phyloP scores from a whole-genome alignment of 139 green algal species.

The Tetraselmis chui region DNA sequence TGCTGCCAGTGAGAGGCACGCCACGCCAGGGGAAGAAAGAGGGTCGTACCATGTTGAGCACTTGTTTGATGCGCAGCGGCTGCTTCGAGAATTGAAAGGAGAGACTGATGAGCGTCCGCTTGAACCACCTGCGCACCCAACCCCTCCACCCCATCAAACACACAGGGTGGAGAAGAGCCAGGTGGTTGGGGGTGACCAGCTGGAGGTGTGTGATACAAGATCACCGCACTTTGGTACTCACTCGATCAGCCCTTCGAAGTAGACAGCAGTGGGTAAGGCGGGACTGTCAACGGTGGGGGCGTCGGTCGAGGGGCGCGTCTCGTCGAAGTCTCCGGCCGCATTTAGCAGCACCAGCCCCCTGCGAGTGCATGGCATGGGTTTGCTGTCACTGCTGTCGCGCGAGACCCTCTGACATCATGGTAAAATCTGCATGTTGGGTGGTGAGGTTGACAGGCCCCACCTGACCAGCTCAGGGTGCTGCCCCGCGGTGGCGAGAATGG shows the following conservation, averaged over 20 bases:
- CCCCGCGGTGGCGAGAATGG: conserved; percentile 40
- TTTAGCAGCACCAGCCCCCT: conserved; percentile 64
- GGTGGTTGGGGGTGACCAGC: too few relatives aligned
- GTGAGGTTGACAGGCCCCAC: conserved; percentile 14
- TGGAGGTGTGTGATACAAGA: too few relatives aligned
- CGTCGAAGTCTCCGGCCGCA: conserved; percentile 51
- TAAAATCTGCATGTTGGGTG: too few relatives aligned
- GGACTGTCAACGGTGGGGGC: too few relatives aligned
- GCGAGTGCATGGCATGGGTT: background rate
- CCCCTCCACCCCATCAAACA: too few relatives aligned
- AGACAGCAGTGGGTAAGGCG: too few relatives aligned
- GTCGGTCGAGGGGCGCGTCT: conserved; percentile 16
- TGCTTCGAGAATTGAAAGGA: conserved; percentile 67
- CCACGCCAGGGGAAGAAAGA: too few relatives aligned
- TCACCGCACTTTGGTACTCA: too few relatives aligned
- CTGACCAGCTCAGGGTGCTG: conserved; percentile 40
- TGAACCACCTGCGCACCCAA: conserved; percentile 23
- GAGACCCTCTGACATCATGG: too few relatives aligned
- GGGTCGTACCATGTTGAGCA: conserved; percentile 33
- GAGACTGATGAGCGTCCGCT: conserved; percentile 47
- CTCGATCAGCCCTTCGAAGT: too few relatives aligned
- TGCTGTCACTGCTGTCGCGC: background rate
- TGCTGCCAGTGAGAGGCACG: too few relatives aligned
- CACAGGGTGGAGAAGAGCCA: too few relatives aligned
- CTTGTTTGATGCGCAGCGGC: conserved; percentile 57